Evolutionary conservation across 495 filamentous ascomycete genomes (phyloP), one percentile per base, ranked within the genome.

Genomic region (Podospora appendiculata): DNA sequence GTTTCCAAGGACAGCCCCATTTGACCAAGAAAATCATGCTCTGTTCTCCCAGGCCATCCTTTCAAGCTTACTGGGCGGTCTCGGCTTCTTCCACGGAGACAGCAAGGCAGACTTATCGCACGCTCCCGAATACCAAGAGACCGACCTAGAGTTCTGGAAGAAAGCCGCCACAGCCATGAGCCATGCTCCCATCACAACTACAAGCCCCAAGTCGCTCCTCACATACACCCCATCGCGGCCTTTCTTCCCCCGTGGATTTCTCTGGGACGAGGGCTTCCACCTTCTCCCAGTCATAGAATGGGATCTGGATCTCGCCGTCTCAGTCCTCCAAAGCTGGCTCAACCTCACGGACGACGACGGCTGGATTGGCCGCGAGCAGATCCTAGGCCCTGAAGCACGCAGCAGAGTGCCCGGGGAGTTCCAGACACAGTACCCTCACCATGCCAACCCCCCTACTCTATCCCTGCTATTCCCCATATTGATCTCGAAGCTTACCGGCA

Each of bases 181-280:
- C 14, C 78, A 79, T 14, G 80, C 74, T 17, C 65, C 78, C 54
- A 81, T 84, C 50, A 70, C 77, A 57, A 65, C 85, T 9, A 90
- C 92, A 60, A 86, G 85, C 1, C 88, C 90, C 7, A 83, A 81
- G 48, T 85, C 91, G 57, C 80, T 96, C 0, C 95, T 90, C 61
- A 92, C 90, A 17, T 87, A 83, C 62, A 88, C 95, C 50, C 91
- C 91, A 6, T 95, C 89, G 16, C 73, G 91, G 32, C 86, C 91
- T 0, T 96, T 95, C 73, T 96, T 96, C 65, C 90, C 91, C 0
- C 72, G 92, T 62, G 91, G 91, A 0, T 96, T 96, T 64, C 75
- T 95, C 9, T 96, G 91, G 91, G 91, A 96, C 62, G 91, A 96
- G 60, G 91, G 91, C 1, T 96, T 96, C 68, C 91, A 96, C 62